These are phyloP conservation scores for Neovahlkampfia damariscottae DNA, from an alignment of 78 protist species.

Conservation along the genomic window DNA sequence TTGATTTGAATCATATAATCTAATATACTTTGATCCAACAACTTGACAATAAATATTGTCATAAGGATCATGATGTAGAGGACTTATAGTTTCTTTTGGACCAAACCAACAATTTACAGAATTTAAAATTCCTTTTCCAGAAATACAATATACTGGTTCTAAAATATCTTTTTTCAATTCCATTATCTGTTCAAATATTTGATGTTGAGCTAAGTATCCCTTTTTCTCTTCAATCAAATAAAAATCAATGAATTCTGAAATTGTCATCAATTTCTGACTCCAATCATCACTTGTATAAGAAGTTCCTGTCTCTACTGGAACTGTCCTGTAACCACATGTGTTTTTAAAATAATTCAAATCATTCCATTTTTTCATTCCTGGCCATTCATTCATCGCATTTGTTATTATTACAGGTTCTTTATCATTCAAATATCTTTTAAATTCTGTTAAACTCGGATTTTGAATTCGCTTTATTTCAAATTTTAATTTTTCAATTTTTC, in stretches of 20 bases:
- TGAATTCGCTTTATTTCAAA: no score
- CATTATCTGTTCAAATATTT: background rate
- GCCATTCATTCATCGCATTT: constrained; percentile 2
- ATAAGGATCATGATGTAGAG: constrained; percentile 10
- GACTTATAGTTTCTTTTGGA: background rate
- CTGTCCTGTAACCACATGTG: background rate
- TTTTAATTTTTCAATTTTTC: no score
- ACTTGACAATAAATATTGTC: constrained; percentile 17
- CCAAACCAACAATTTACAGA: background rate
- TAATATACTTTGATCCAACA: constrained; percentile 1
- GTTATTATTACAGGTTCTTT: background rate
- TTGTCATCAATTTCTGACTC: background rate
- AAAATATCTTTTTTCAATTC: background rate
- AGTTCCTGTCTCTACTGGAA: constrained; percentile 5
- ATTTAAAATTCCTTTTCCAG: background rate
- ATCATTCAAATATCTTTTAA: background rate
- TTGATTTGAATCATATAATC: constrained; percentile 9
- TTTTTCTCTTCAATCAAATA: background rate
- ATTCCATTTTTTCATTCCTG: background rate
- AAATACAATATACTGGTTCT: background rate
- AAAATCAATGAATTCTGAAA: background rate
- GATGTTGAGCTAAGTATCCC: constrained; percentile 4
- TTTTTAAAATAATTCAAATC: background rate
- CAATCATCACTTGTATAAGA: background rate
- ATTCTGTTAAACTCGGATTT: no score